Conservation (phyloP, 2,329 filamentous ascomycete genomes). For the Nigrospora sphaerica region DNA sequence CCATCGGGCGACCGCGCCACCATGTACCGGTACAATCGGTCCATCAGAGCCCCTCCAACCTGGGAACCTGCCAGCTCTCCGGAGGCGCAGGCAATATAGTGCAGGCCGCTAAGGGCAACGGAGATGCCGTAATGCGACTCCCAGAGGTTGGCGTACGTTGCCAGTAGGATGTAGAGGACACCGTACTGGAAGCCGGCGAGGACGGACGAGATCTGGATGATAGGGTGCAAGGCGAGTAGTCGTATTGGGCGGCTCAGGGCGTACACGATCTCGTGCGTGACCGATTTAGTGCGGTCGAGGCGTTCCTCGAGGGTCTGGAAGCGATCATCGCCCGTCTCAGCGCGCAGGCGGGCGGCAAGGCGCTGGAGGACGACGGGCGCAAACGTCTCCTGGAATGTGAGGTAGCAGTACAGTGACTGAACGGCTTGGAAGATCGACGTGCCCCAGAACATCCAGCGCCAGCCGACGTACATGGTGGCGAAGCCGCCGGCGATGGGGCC, state of each 20-base stretch:
- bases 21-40: background rate
- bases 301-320: background rate
- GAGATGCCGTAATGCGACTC: background rate
- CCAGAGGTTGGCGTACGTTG: background rate
- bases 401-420: constrained; percentile 24
- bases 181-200: background rate
- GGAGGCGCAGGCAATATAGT: background rate
- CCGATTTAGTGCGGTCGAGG: background rate
- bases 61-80: background rate
- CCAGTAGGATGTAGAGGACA: background rate
- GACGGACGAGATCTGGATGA: background rate
- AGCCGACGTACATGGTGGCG: constrained; percentile 26
- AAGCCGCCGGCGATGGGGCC: constrained; percentile 36
- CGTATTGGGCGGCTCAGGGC: background rate
- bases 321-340: background rate
- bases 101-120: background rate
- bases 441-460: constrained; percentile 39
- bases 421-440: constrained; percentile 28
- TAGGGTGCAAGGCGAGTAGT: background rate
- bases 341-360: background rate
- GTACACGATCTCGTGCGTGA: background rate
- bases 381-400: constrained; percentile 32
- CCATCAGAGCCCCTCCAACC: background rate
- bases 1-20: background rate
- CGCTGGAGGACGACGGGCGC: constrained; percentile 17